phyloP scores from a whole-genome alignment of 805 yeast genomes.

The Tetrapisispora namnaoensis region DNA sequence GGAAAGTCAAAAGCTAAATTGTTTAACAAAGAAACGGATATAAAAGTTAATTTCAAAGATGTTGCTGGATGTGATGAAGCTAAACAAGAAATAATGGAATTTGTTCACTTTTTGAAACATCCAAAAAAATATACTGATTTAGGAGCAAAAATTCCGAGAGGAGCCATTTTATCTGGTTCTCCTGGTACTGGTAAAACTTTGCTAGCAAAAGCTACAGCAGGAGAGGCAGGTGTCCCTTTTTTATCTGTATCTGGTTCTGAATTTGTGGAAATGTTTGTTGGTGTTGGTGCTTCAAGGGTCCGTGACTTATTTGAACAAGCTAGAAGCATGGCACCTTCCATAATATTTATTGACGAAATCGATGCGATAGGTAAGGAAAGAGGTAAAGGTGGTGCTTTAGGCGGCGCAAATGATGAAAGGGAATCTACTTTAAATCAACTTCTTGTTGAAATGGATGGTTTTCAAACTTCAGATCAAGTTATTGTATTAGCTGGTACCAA shows the following conservation, averaged over 20 bases:
- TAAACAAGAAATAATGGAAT: conserved; percentile 95
- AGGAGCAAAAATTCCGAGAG: conserved; percentile 97
- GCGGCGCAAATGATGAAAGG: conserved; percentile 91
- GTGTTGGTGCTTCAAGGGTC: conserved; percentile 97
- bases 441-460: conserved; percentile 98
- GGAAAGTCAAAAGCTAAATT: conserved; percentile 87
- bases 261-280: conserved; percentile 97
- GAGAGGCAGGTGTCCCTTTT: conserved; percentile 98
- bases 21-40: conserved; percentile 86
- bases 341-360: conserved; percentile 95
- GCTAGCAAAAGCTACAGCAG: conserved; percentile 96
- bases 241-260: conserved; percentile 94
- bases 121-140: conserved; percentile 84
- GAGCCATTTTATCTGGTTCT: conserved; percentile 94
- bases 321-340: conserved; percentile 87
- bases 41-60: conserved; percentile 80
- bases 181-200: conserved; percentile 99
- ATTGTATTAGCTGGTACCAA: conserved; percentile 97
- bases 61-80: conserved; percentile 98
- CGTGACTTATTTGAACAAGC: conserved; percentile 92
- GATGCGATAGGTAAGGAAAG: conserved; percentile 98
- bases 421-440: conserved; percentile 94
- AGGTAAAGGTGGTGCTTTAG: conserved; percentile 58
- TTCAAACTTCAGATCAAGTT: conserved; percentile 80
- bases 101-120: conserved; percentile 83